phyloP scores from a whole-genome alignment of 1,139 yeast species.

The Kodamaea anthophila region DNA sequence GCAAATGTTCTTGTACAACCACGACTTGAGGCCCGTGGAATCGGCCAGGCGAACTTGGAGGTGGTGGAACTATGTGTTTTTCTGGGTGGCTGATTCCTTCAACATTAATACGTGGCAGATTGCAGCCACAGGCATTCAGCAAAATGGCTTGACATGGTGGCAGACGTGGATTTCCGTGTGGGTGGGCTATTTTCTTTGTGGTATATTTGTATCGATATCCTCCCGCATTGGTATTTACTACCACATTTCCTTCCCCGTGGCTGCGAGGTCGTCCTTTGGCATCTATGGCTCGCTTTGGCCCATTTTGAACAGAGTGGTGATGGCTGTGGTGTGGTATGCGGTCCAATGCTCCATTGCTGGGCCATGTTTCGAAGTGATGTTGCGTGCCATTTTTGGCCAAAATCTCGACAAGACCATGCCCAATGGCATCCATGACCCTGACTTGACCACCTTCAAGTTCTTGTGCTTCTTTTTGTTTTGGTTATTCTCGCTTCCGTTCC shows the following conservation, averaged over 20 bases:
- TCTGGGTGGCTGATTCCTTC: constrained; percentile 85
- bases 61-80: constrained; percentile 72
- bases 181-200: constrained; percentile 61
- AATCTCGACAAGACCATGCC: constrained; percentile 43
- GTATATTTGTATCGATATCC: constrained; percentile 54
- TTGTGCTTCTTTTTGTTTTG: constrained; percentile 74
- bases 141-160: constrained; percentile 78
- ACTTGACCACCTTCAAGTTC: constrained; percentile 62
- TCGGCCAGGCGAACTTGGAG: constrained; percentile 65
- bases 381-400: constrained; percentile 61
- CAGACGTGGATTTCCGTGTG: constrained; percentile 83
- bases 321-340: constrained; percentile 82
- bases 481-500: constrained; percentile 68
- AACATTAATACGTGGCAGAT: constrained; percentile 89
- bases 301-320: constrained; percentile 68
- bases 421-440: constrained; percentile 46
- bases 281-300: constrained; percentile 79
- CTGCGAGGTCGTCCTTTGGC: constrained; percentile 70
- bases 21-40: constrained; percentile 75
- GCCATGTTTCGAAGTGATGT: constrained; percentile 69
- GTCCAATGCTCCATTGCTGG: constrained; percentile 83
- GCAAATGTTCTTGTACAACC: constrained; percentile 60
- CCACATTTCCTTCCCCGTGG: constrained; percentile 74
- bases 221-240: constrained; percentile 70
- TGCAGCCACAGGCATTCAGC: constrained; percentile 71